A percentile compares a stretch with the other conserved stretches of the same genome.
Evolutionary conservation across 176 grass and related monocot species (phyloP).

Genomic region (Eragrostis curvula): DNA sequence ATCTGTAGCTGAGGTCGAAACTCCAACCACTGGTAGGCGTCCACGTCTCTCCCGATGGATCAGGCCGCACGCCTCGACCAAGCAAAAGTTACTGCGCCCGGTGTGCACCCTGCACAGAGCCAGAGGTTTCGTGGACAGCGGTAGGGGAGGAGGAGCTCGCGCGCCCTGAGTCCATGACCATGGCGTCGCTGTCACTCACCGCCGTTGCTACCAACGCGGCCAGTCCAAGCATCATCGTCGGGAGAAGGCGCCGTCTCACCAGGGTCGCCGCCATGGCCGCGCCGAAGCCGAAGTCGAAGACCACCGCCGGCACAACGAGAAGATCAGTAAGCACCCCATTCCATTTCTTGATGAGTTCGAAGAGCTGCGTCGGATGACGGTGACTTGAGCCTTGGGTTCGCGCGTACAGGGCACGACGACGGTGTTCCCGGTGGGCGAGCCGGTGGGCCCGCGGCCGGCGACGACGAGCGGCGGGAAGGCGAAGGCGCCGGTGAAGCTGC

Average conservation of each 20-base stretch:
- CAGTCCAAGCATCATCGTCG: neutral
- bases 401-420: conserved; percentile 64
- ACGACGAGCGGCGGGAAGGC: conserved; percentile 11
- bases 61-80: neutral
- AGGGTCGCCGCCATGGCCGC: conserved; percentile 45
- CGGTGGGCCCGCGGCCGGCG: conserved; percentile 43
- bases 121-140: neutral
- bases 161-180: conserved; percentile 15
- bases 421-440: conserved; percentile 81
- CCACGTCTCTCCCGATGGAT: conserved; percentile 33
- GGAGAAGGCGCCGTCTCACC: conserved; percentile 18
- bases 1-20: neutral
- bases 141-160: neutral
- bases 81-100: neutral
- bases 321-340: conserved; percentile 30
- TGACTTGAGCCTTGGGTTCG: no score
- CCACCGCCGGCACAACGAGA: conserved; percentile 33
- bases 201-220: neutral
- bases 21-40: neutral
- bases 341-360: neutral
- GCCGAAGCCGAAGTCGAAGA: conserved; percentile 33
- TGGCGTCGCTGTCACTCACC: conserved; percentile 37
- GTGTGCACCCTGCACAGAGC: neutral
- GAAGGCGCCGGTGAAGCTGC: conserved; percentile 66
- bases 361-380: neutral